Conservation (phyloP, 345 rosid genomes). For the Streptanthus diversifolius region DNA sequence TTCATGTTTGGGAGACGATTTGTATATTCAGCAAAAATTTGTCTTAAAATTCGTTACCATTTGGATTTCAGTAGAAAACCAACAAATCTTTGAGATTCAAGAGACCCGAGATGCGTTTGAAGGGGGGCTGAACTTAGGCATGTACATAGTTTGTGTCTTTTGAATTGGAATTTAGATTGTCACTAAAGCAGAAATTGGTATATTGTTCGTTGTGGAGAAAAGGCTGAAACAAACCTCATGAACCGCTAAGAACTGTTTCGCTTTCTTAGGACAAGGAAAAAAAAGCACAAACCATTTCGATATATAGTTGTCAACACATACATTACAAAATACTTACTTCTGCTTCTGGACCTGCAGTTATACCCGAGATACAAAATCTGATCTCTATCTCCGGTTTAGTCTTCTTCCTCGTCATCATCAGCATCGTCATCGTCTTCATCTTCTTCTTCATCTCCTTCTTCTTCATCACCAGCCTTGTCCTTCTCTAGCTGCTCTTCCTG, state of each 20-base stretch:
- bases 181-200: conserved; percentile 4
- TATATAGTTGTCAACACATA: conserved; percentile 14
- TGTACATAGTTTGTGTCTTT: conserved; percentile 3
- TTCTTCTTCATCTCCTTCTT: background rate
- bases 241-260: conserved; percentile 11
- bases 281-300: background rate
- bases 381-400: conserved; percentile 9
- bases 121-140: background rate
- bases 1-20: background rate
- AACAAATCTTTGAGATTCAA: background rate
- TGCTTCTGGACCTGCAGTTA: conserved; percentile 8
- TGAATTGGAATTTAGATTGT: background rate
- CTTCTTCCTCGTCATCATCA: conserved; percentile 28
- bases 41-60: too few species aligned
- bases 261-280: conserved; percentile 14
- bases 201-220: conserved; percentile 5
- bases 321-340: conserved; percentile 27
- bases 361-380: conserved; percentile 1
- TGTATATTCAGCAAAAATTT: background rate
- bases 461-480: conserved; percentile 17
- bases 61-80: background rate
- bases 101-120: background rate
- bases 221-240: conserved; percentile 10
- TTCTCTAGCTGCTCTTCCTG: conserved; percentile 34
- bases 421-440: background rate